These are phyloP conservation scores for Gamsiella multidivaricata DNA, from an alignment of 192 early-diverging fungal species.

Conservation along the genomic window DNA sequence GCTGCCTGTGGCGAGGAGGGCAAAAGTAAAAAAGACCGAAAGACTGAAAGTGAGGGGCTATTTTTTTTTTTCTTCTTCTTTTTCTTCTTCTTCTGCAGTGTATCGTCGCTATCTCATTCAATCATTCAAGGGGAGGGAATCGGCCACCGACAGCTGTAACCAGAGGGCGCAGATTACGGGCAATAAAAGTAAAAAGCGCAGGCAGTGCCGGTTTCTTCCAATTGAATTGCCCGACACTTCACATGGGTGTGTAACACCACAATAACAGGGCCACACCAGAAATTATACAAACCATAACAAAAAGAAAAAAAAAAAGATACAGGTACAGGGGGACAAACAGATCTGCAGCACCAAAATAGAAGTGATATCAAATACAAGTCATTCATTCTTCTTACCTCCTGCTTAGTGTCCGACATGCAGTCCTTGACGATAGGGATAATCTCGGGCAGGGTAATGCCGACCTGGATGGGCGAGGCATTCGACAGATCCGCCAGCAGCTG, in stretches of 20 bases:
- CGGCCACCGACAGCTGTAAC: too few relatives aligned
- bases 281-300: slow-evolving; percentile 1
- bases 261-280: slow-evolving; percentile 1
- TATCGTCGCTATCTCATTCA: too few relatives aligned
- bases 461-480: slow-evolving; percentile 60
- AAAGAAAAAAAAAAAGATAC: slow-evolving; percentile 37
- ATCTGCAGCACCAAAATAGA: not conserved
- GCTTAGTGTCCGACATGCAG: slow-evolving; percentile 85
- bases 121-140: too few relatives aligned
- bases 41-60: too few relatives aligned
- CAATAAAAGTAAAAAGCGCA: too few relatives aligned
- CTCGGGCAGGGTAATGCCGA: slow-evolving; percentile 62
- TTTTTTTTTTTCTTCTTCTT: slow-evolving; percentile 2
- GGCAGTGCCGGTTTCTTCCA: slow-evolving; percentile 6
- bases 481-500: slow-evolving; percentile 56
- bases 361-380: not conserved
- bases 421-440: slow-evolving; percentile 81
- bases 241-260: slow-evolving; percentile 21
- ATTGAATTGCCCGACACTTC: slow-evolving; percentile 1
- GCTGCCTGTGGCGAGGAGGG: not conserved
- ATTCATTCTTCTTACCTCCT: slow-evolving; percentile 66
- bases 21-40: too few relatives aligned
- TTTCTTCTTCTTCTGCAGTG: too few relatives aligned
- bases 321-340: not conserved
- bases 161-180: not conserved